Evolutionary conservation across 2,329 filamentous ascomycete species (phyloP), one percentile per base, ranked within the genome.

Genomic region (Daldinia sp.): DNA sequence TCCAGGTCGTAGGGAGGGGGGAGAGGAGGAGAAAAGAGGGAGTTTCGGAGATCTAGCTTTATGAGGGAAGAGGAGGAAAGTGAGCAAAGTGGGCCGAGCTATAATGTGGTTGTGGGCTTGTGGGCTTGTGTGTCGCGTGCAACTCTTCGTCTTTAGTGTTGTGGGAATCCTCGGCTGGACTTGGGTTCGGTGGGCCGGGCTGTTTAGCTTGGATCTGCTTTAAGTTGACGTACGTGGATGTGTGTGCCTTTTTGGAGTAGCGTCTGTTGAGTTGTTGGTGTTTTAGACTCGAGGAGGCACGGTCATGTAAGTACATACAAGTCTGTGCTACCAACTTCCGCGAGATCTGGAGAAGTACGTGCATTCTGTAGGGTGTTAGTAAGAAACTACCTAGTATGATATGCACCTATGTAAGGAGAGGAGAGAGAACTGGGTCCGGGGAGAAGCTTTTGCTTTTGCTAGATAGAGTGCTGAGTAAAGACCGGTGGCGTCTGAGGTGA

Each of bases 381-480:
- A n/a, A n/a, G n/a, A n/a, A n/a, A n/a, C n/a, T n/a, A n/a, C n/a
- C n/a, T n/a, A n/a, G n/a, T n/a, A n/a, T n/a, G 2, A 15, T 37
- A 37, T 15, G n/a, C 17, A 37, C 2, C 3, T 37, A 17, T 3
- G 11, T 23, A 45, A 3, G 21, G 39, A 27, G 39, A 45, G 27
- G 21, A 2, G 10, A 5, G 11, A 8, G 11, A n/a, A 25, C 15
- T 15, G 6, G 39, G 21, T 45, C 39, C 4, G 39, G 21, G 39
- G 39, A 15, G 15, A 39, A 39, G 23, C 13, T 45, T 3, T 43
- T 23, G 21, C 21, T 43, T 43, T 23, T 8, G 39, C 5, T 45
- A 27, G 39, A 45, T 45, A 45, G 3, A 45, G 39, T 45, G 39
- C 39, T 45, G 39, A 45, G 39, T 23, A 45, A 27, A 45, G 39